phyloP scores from a whole-genome alignment of 768 basidiomycete species.

The Termitomyces sp. region DNA sequence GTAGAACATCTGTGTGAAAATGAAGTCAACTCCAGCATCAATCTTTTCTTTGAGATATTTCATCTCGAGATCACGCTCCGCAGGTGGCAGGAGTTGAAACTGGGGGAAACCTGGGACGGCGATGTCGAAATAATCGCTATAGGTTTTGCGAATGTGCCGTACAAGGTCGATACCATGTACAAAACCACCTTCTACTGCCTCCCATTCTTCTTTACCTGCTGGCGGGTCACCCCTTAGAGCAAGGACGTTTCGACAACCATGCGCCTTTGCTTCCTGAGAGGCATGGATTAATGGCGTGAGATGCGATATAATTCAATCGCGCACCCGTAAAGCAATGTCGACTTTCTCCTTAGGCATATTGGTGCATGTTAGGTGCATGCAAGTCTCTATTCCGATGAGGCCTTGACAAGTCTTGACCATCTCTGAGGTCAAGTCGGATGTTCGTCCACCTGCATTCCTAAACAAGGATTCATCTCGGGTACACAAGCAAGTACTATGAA shows the following conservation, averaged over 20 bases:
- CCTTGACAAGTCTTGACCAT: slow-evolving; percentile 94
- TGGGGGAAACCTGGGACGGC: slow-evolving; percentile 94
- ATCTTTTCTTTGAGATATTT: slow-evolving; percentile 85
- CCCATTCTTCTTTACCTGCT: slow-evolving; percentile 84
- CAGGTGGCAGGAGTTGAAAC: slow-evolving; percentile 63
- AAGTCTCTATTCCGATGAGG: slow-evolving; percentile 91
- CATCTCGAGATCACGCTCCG: slow-evolving; percentile 75
- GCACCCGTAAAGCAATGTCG: slow-evolving; percentile 80
- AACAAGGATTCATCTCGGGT: background rate
- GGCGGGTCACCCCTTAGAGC: slow-evolving; percentile 94
- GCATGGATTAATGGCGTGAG: slow-evolving; percentile 5
- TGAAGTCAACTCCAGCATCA: slow-evolving; percentile 86
- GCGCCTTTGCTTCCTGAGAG: slow-evolving; percentile 76
- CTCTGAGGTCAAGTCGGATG: slow-evolving; percentile 89
- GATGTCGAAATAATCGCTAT: slow-evolving; percentile 94
- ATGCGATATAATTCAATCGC: slow-evolving; percentile 22
- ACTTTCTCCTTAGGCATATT: slow-evolving; percentile 98
- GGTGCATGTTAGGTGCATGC: slow-evolving; percentile 98
- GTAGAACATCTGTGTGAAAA: slow-evolving; percentile 99
- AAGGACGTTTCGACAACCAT: slow-evolving; percentile 89
- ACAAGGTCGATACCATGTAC: slow-evolving; percentile 90
- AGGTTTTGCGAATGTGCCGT: slow-evolving; percentile 71
- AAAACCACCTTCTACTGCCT: slow-evolving; percentile 88
- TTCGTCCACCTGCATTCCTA: slow-evolving; percentile 96
- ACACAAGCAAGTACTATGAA: slow-evolving; percentile 1